Base-by-base conservation (phyloP, 495 filamentous ascomycete genomes). In the Wilcoxina mikolae region DNA sequence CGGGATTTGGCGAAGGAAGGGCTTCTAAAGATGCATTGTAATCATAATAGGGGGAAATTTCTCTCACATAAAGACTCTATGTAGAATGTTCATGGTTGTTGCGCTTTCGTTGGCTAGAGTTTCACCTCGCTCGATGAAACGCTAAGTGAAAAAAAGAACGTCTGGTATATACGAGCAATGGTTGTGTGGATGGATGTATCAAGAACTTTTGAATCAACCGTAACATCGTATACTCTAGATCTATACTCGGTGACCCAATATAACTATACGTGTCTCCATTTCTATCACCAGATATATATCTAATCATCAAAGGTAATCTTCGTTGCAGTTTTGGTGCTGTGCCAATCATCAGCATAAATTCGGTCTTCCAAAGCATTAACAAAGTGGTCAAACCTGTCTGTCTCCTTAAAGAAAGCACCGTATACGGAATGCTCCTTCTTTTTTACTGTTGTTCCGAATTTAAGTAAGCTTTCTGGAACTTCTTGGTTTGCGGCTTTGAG, bases 381-480 rank as follows among this genome's bases (percentile, higher is more conserved):
- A 28, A 7, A 33, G n/a, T n/a, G n/a, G n/a, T 41, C 56, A 28
- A 50, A 58, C 58, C 58, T 62, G 38, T 66, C 63, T 9, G 54
- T 66, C 38, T 95, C 85, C 67, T 89, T 94, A 73, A 79, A 93
- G 63, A 95, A 95, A 0, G 86, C 85, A 42, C 91, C 91, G 66
- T 95, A 98, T 7, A 80, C 80, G 51, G 84, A 84, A 68, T 98
- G 90, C 39, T 78, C 79, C 85, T 95, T 96, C 76, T 93, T 94
- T 76, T 95, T 96, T 27, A 98, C 91, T 12, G 89, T 95, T n/a
- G 85, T 90, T 51, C 91, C 91, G 58, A 94, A 98, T 65, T 91
- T 94, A 57, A 95, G 68, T 31, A 96, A 70, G 42, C 52, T 83
- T 31, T 95, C 86, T 3, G 91, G 91, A 0, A 98, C 84, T 3